Percentiles rank a stretch among this genome's conserved stretches.
Evolutionary conservation across 1,284 basidiomycete genomes (phyloP).

Genomic region (Erythrobasidium hasegawianum): DNA sequence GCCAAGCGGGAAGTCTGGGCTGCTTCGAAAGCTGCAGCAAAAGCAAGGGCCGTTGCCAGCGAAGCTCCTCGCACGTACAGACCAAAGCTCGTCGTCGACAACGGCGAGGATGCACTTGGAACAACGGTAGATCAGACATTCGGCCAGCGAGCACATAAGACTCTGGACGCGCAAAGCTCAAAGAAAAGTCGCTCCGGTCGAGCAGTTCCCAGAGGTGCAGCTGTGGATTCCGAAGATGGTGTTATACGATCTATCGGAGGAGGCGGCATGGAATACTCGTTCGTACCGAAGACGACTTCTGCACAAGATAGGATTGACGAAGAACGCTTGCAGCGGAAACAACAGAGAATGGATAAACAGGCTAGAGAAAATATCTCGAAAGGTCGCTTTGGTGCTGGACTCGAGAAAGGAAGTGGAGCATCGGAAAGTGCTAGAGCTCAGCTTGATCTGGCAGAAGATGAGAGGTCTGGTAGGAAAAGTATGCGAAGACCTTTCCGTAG

Average conservation of each 20-base stretch:
- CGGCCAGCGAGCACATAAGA: conserved; percentile 36
- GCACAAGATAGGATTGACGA: conserved; percentile 21
- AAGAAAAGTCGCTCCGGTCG: conserved; percentile 20
- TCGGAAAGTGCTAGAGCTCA: conserved; percentile 20
- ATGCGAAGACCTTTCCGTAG: conserved; percentile 25
- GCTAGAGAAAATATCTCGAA: conserved; percentile 14
- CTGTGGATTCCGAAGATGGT: conserved; percentile 12
- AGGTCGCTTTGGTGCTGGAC: conserved; percentile 24
- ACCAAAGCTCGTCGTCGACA: conserved; percentile 33
- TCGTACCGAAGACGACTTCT: conserved; percentile 11
- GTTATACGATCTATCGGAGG: conserved; percentile 14
- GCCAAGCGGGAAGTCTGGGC: conserved; percentile 36
- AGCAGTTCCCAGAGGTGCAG: conserved; percentile 17
- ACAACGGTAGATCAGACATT: conserved; percentile 34
- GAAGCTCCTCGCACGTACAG: conserved; percentile 12
- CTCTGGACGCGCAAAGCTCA: background rate
- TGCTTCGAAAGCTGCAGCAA: conserved; percentile 37
- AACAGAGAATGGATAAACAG: conserved; percentile 13
- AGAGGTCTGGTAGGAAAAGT: conserved; percentile 20
- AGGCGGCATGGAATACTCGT: conserved; percentile 30
- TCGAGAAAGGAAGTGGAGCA: conserved; percentile 40
- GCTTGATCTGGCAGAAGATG: conserved; percentile 20
- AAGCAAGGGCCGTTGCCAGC: background rate
- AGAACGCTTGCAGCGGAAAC: conserved; percentile 8
- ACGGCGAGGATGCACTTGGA: conserved; percentile 35